Evolutionary conservation across 306 rosid genomes (phyloP), one percentile per base, ranked within the genome.

Genomic region (Vigna nakashimae): DNA sequence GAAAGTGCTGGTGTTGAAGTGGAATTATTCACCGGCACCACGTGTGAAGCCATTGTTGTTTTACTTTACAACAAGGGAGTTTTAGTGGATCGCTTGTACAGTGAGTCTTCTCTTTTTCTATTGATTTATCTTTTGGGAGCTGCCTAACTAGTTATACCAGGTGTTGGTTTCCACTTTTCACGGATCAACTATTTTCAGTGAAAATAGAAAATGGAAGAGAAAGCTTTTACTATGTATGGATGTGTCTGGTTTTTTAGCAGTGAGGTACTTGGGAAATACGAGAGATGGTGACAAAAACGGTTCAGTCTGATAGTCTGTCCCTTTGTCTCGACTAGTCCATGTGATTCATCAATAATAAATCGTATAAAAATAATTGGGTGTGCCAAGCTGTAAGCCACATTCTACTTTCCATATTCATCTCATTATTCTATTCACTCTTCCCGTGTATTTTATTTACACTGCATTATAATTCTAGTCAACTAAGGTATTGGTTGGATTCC

Each of bases 341-440:
- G 68, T 62, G 68, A 62, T 28, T 59, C 17, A 58, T 62, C 28
- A 26, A 26, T 62, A 15, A 32, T 64, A 16, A 63, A 30, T 2
- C 22, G 16, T 62, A 32, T 32, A 15, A 34, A 34, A 65, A 40
- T 12, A 65, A 65, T 65, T 38, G 32, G 71, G 71, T 52, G 71
- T 83, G 84, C 81, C 86, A 74, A 86, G 90, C 89, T 87, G 92
- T 84, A 82, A 30, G 56, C 82, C 85, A 74, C 64, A 82, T 71
- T 78, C 69, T 20, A 40, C 17, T 26, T 65, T 69, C 34, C 34
- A 30, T 30, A 45, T 77, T 45, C 36, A n/a, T 76, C 51, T 70
- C 15, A 62, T 51, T 62, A 43, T 62, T 76, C 56, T 70, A 52
- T 28, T 40, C 50, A 59, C 48, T 72, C 62, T 79, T 79, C 60